Evolutionary conservation across 2,329 filamentous ascomycete species (phyloP).

Genomic region (Diplodia scrobiculata): DNA sequence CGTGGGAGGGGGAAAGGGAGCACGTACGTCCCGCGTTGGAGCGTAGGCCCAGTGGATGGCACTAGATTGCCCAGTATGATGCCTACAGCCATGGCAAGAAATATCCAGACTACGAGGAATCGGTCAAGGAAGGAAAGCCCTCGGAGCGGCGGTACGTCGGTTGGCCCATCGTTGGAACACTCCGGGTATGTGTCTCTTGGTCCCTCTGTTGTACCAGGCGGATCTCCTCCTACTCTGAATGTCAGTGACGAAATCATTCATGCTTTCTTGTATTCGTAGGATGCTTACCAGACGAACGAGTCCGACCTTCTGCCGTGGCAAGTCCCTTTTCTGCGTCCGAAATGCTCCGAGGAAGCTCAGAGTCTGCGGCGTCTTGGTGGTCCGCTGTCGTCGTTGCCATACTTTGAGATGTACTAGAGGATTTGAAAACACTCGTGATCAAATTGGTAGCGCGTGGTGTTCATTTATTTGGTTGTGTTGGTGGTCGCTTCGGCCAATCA

Average conservation of each 20-base stretch:
- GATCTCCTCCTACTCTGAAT: not conserved
- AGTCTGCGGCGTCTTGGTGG: not conserved
- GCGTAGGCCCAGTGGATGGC: slow-evolving; percentile 59
- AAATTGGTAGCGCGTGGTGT: not conserved
- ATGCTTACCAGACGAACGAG: not conserved
- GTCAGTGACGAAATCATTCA: not conserved
- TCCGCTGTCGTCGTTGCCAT: not conserved
- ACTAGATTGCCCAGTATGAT: slow-evolving; percentile 76
- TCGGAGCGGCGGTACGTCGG: slow-evolving; percentile 19
- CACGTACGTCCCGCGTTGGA: slow-evolving; percentile 68
- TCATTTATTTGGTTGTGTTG: not conserved
- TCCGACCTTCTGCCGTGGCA: not conserved
- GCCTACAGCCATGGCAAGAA: slow-evolving; percentile 75
- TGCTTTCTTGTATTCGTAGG: not conserved
- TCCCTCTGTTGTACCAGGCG: not conserved
- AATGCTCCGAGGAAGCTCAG: not conserved
- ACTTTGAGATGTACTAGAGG: not conserved
- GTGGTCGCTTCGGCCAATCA: not conserved
- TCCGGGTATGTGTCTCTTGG: not conserved
- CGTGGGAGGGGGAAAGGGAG: not conserved
- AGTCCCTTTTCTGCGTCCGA: not conserved
- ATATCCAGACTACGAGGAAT: slow-evolving; percentile 63
- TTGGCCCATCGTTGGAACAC: not conserved
- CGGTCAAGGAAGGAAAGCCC: slow-evolving; percentile 51
- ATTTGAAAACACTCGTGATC: not conserved